phyloP scores from a whole-genome alignment of 768 basidiomycete genomes.

The Termitomyces sp. region DNA sequence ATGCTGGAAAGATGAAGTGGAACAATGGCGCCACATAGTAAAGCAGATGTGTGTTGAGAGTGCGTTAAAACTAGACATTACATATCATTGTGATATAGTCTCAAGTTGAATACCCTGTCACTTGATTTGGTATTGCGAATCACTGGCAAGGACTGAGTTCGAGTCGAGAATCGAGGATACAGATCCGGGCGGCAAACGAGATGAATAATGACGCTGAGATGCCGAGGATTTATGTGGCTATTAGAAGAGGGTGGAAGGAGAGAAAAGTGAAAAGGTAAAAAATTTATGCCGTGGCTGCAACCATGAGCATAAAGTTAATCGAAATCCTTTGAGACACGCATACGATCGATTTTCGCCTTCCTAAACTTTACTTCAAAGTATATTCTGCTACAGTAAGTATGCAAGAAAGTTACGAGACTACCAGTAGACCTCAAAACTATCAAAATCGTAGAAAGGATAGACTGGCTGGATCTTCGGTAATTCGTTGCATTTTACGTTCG shows the following conservation, averaged over 20 bases:
- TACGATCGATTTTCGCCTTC: too few relatives aligned
- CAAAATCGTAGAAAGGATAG: too few relatives aligned
- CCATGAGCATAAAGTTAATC: too few relatives aligned
- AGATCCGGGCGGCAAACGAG: neutral
- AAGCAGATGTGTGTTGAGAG: neutral
- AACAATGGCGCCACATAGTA: neutral
- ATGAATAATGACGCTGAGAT: neutral
- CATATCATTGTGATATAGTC: neutral
- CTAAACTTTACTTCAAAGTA: too few relatives aligned
- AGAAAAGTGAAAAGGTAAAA: neutral
- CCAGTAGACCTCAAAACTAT: too few relatives aligned
- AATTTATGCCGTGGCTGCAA: neutral
- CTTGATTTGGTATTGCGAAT: neutral
- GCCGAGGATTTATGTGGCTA: neutral
- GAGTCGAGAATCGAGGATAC: neutral
- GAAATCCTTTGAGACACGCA: too few relatives aligned
- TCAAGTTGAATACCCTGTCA: neutral
- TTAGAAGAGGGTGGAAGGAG: too few relatives aligned
- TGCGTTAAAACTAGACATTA: neutral
- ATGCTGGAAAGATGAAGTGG: neutral
- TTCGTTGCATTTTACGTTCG: too few relatives aligned
- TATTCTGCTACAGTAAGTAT: too few relatives aligned
- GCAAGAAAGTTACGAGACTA: too few relatives aligned
- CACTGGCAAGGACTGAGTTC: neutral
- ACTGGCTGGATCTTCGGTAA: too few relatives aligned